Evolutionary conservation across 257 asterid genomes (phyloP), one percentile per base, ranked within the genome.

Genomic region (Solanum verrucosum): DNA sequence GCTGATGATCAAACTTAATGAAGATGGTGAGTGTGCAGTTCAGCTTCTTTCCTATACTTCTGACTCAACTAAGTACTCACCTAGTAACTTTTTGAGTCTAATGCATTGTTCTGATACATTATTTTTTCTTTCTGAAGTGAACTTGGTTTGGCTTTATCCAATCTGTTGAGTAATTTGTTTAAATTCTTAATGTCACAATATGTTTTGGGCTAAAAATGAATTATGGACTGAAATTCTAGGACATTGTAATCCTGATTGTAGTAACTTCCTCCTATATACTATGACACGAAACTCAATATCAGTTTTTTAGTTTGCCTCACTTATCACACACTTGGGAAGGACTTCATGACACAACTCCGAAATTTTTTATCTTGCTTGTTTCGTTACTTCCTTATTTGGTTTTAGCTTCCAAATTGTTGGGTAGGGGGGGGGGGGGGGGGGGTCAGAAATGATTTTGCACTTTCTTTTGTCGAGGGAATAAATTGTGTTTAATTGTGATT

Each of bases 1-100:
- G 87, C 93, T 97, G 34, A 60, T 97, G 92, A 91, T 84, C 89
- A 97, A 95, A 88, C 98, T 97, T 87, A 93, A 95, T 49, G 99
- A 97, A 93, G 98, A 97, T 88, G 98, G 99, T 95, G 85, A 92
- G 97, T 92, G 84, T 71, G 33, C 75, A n/a, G 42, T 88, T 89
- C 70, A 81, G n/a, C 89, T 31, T 29, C 34, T 20, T 13, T 89
- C 7, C 73, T 46, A 0, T 89, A 10, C 37, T 37, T 25, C 68
- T 27, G 68, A 15, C 67, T 46, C 84, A 27, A 46, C 68, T 49
- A 8, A 81, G 2, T 27, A 81, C 20, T 46, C 40, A 27, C 27
- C 9, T 9, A 46, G 10, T 20, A 81, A 46, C 38, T 5, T 81
- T 44, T 81, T 18, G 11, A 3, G 40, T 79, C 85, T 25, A 42